Percentiles rank a stretch among this genome's conserved stretches.
phyloP scores from a whole-genome alignment of 768 basidiomycete genomes.

The Boletus sensibilis region DNA sequence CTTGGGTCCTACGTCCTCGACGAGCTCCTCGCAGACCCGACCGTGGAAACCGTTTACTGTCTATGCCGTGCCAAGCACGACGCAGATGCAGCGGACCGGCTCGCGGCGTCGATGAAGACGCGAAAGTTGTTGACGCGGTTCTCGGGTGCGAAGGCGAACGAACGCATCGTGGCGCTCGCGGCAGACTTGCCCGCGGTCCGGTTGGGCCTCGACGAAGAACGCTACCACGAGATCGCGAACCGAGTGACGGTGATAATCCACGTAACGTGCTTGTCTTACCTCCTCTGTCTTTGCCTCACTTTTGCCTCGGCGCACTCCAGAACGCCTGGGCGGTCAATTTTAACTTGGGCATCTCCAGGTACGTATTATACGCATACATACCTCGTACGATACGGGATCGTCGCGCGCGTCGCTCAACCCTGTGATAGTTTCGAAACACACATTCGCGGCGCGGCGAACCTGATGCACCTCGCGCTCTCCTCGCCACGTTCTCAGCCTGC shows the following conservation, averaged over 20 bases:
- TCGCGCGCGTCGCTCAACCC: conserved; percentile 1
- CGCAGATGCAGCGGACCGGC: conserved; percentile 40
- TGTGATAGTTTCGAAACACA: conserved; percentile 41
- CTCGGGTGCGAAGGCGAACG: background rate
- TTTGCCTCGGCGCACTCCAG: conserved; percentile 20
- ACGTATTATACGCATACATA: background rate
- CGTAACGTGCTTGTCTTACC: conserved; percentile 22
- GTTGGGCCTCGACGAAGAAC: conserved; percentile 41
- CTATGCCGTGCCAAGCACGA: conserved; percentile 50
- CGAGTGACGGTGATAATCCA: conserved; percentile 47
- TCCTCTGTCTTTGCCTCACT: background rate
- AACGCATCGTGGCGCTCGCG: conserved; percentile 41
- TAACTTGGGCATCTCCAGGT: conserved; percentile 36
- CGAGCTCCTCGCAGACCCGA: conserved; percentile 37
- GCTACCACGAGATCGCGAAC: conserved; percentile 37
- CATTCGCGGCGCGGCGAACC: conserved; percentile 48
- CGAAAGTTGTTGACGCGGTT: conserved; percentile 31
- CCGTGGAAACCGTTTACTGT: conserved; percentile 46
- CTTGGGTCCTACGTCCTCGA: conserved; percentile 55
- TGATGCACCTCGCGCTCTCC: conserved; percentile 47
- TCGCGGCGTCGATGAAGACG: conserved; percentile 41
- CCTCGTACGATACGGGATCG: background rate
- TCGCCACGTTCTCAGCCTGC: conserved; percentile 35
- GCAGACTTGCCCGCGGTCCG: conserved; percentile 39
- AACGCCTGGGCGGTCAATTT: conserved; percentile 63